These are phyloP conservation scores for Sugiyamaella chiloensis DNA, from an alignment of 805 yeast species.

Conservation along the genomic window DNA sequence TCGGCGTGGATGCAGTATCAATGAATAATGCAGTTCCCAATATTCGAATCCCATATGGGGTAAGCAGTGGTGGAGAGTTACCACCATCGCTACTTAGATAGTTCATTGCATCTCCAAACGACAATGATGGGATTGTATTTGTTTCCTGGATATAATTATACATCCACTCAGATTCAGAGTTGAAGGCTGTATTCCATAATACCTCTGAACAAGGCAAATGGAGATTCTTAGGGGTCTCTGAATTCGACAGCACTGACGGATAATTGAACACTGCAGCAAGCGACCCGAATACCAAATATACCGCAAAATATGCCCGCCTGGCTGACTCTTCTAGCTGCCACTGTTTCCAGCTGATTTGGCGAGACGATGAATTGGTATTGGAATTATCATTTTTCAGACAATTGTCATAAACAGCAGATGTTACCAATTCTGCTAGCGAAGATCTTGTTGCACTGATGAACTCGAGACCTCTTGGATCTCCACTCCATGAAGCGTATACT, in stretches of 20 bases:
- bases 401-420: constrained; percentile 14
- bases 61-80: constrained; percentile 10
- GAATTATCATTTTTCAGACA: constrained; percentile 4
- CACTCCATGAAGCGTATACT: constrained; percentile 31
- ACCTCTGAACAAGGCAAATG: constrained; percentile 33
- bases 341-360: constrained; percentile 20
- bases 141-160: constrained; percentile 11
- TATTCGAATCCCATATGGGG: constrained; percentile 25
- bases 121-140: constrained; percentile 9
- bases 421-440: constrained; percentile 20
- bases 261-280: constrained; percentile 30
- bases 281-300: constrained; percentile 29
- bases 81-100: constrained; percentile 11
- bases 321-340: constrained; percentile 33
- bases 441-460: constrained; percentile 28
- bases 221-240: constrained; percentile 22
- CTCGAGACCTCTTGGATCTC: constrained; percentile 33
- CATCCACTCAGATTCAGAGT: constrained; percentile 25
- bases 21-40: constrained; percentile 28
- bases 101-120: constrained; percentile 23
- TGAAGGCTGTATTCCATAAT: constrained; percentile 30
- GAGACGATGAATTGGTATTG: background rate
- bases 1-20: constrained; percentile 20
- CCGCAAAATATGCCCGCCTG: constrained; percentile 32
- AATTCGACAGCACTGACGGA: constrained; percentile 25